Base-by-base conservation (phyloP, 768 basidiomycete genomes). In the Leccinum ochraceum region DNA sequence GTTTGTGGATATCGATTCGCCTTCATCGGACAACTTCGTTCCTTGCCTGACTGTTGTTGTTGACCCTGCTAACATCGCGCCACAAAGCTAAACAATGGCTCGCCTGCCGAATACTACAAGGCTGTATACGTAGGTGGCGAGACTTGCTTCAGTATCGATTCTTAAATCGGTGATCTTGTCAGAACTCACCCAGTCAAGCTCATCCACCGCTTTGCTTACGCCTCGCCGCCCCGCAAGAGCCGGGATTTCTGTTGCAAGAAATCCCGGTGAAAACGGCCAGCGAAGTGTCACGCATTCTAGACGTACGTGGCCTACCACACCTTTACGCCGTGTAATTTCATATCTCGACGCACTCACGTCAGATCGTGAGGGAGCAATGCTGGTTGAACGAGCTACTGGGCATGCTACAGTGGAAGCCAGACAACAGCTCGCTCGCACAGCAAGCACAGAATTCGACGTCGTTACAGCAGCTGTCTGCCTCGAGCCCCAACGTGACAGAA, bases 301-400 rank as follows among this genome's bases (percentile, higher is more conserved):
- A 93, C 77, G 90, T 88, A 66, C 51, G 73, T 61, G n/a, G 17
- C 26, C 24, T 14, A 32, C 26, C 20, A 49, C 50, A 34, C 4
- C 42, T 24, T 37, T 17, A 46, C 30, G 34, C 42, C 34, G 26
- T 57, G 57, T 44, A 10, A 20, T 37, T 20, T 24, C 30, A 42
- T 44, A 34, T 14, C 34, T 57, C n/a, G 24, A 48, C 13, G 10
- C n/a, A 24, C 57, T 54, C 14, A 55, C 50, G 30, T 28, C 39
- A 64, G 60, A 61, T 94, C 66, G 89, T 93, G 5, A 80, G 83
- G 60, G 91, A 93, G 61, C 92, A 93, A 73, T 89, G 87, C 66
- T 94, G 92, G 92, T 68, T 93, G 17, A 94, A 93, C 67, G 88
- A 89, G 66, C 80, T 81, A n/a, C 71, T 94, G 22, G 67, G 76